Base-by-base conservation (phyloP, 768 basidiomycete genomes). In the Coprinopsis marcescibilis region DNA sequence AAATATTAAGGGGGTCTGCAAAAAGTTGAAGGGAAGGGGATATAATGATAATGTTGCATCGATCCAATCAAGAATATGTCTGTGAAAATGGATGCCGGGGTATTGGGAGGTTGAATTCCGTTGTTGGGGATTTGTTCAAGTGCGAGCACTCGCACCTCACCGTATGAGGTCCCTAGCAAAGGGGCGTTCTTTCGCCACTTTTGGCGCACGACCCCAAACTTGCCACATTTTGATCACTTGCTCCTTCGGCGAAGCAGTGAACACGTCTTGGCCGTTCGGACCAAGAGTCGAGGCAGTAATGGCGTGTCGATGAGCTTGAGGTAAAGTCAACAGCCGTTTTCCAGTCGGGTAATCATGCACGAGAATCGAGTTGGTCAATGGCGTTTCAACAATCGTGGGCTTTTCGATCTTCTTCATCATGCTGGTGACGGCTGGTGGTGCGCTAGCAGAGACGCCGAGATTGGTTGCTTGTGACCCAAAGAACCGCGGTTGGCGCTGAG, bases 141-240 rank as follows among this genome's bases (percentile, higher is more conserved):
- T n/a, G 29, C 8, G 8, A 40, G 17, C 8, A 24, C 20, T 10
- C 38, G 10, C 14, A 5, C 7, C n/a, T 66, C 54, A 77, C 24
- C 73, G 73, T 52, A 77, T 76, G 29, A 58, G 57, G 55, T 66
- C 75, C 44, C 63, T 70, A 48, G 73, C 71, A 52, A 76, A 76
- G 14, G 69, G 73, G 54, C 66, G 66, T 48, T 60, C 59, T 55
- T 61, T 69, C 46, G 56, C 57, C 21, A 52, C 55, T 23, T 60
- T 56, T 27, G 59, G 51, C 21, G 67, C 62, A 42, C 62, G 58
- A n/a, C 60, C 63, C 83, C 82, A 85, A 25, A 84, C 79, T 51
- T 80, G 77, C 75, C 81, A 85, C 74, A 83, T 79, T 65, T 82
- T 83, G 64, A 85, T 81, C 38, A 78, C 75, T 59, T 84, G 80